These are phyloP conservation scores for Trametes versicolor DNA, from an alignment of 1,284 basidiomycete genomes.

Conservation along the genomic window DNA sequence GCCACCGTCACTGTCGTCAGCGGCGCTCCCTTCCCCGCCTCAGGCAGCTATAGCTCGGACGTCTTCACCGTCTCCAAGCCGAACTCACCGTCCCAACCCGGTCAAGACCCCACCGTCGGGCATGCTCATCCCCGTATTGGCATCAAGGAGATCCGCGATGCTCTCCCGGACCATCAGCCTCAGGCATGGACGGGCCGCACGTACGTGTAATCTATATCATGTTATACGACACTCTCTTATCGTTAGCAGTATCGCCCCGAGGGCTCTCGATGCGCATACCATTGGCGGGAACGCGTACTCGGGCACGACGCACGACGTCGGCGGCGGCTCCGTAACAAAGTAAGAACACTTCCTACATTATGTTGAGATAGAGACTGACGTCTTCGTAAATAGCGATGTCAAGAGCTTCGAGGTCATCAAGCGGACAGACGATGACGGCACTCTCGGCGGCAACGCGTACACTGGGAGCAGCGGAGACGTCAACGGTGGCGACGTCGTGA, in stretches of 20 bases:
- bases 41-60: slow-evolving; percentile 27
- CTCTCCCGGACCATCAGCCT: slow-evolving; percentile 21
- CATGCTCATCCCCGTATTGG: slow-evolving; percentile 24
- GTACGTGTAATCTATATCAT: not conserved
- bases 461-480: slow-evolving; percentile 41
- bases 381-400: no score
- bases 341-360: not conserved
- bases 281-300: slow-evolving; percentile 40
- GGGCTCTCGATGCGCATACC: slow-evolving; percentile 33
- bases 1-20: slow-evolving; percentile 35
- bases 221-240: not conserved
- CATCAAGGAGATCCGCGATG: slow-evolving; percentile 24
- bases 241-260: slow-evolving; percentile 19
- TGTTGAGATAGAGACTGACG: not conserved
- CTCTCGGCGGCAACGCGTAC: slow-evolving; percentile 43
- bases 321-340: slow-evolving; percentile 26
- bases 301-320: slow-evolving; percentile 26
- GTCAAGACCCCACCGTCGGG: slow-evolving; percentile 1
- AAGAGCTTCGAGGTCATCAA: slow-evolving; percentile 13
- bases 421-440: slow-evolving; percentile 39
- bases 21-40: slow-evolving; percentile 32
- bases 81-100: slow-evolving; percentile 1
- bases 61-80: slow-evolving; percentile 25
- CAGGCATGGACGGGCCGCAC: slow-evolving; percentile 16
- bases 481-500: slow-evolving; percentile 40